Conservation (phyloP, 192 early-diverging fungal species). For the Podila clonocystis region DNA sequence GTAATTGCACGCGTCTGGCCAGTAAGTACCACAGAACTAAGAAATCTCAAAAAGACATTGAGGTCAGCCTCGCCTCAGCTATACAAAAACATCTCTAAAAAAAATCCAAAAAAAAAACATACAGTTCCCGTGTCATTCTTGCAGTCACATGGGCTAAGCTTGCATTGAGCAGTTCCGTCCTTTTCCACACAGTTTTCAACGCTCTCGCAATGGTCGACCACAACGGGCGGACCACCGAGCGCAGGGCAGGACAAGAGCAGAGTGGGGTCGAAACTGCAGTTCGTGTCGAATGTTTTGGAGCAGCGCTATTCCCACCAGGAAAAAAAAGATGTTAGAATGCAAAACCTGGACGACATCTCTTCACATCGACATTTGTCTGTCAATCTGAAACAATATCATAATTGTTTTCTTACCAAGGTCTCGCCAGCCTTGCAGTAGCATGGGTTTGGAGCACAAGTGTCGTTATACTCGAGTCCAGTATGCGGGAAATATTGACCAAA, state of each 20-base stretch:
- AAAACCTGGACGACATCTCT: neutral
- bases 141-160: neutral
- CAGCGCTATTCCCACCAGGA: neutral
- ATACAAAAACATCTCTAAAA: neutral
- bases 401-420: neutral
- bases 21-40: constrained; percentile 12
- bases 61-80: neutral
- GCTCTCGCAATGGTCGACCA: neutral
- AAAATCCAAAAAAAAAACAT: neutral
- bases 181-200: neutral
- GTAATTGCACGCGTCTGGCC: neutral
- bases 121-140: neutral
- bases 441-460: constrained; percentile 6
- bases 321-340: neutral
- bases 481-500: neutral
- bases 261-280: neutral
- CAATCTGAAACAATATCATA: neutral
- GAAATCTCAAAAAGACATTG: neutral
- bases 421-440: constrained; percentile 9
- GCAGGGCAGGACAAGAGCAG: constrained; percentile 2
- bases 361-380: neutral
- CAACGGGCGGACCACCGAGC: neutral
- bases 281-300: neutral
- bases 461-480: neutral
- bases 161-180: neutral